Evolutionary conservation across 2,329 filamentous ascomycete genomes (phyloP).

Genomic region (Fusarium sororula): DNA sequence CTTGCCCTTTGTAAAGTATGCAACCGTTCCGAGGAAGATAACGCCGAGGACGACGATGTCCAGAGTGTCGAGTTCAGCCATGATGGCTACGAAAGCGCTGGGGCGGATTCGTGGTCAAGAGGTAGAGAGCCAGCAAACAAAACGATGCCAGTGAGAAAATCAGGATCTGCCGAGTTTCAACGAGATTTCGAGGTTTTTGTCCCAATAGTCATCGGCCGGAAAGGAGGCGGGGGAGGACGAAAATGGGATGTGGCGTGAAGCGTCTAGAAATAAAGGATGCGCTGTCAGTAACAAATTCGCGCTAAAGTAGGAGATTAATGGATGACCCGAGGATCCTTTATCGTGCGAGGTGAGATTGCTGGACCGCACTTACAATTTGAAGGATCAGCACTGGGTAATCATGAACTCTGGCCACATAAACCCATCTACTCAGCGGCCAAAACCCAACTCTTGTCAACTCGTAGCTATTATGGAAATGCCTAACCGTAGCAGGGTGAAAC

Average conservation of each 20-base stretch:
- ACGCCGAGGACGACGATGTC: constrained; percentile 90
- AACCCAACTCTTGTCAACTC: background rate
- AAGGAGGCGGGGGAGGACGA: constrained; percentile 39
- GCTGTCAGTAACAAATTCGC: constrained; percentile 30
- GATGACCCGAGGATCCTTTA: constrained; percentile 16
- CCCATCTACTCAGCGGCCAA: background rate
- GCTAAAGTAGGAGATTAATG: constrained; percentile 27
- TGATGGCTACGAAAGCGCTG: constrained; percentile 54
- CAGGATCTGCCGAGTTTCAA: background rate
- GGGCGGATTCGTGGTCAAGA: constrained; percentile 4
- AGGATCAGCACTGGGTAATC: constrained; percentile 8
- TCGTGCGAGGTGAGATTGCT: constrained; percentile 10
- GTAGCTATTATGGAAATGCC: background rate
- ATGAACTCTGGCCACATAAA: constrained; percentile 1
- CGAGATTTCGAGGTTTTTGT: constrained; percentile 17
- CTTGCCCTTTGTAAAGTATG: constrained; percentile 98
- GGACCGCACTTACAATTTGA: constrained; percentile 7
- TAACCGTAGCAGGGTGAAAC: background rate
- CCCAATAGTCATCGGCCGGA: constrained; percentile 36
- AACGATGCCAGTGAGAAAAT: background rate
- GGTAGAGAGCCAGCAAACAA: background rate
- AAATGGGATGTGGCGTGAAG: constrained; percentile 40
- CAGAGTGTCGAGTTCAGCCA: constrained; percentile 96
- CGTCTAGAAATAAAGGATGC: constrained; percentile 31
- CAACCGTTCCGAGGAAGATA: constrained; percentile 85